Evolutionary conservation across 495 filamentous ascomycete species (phyloP).

Genomic region (Pyrenula aspistea): DNA sequence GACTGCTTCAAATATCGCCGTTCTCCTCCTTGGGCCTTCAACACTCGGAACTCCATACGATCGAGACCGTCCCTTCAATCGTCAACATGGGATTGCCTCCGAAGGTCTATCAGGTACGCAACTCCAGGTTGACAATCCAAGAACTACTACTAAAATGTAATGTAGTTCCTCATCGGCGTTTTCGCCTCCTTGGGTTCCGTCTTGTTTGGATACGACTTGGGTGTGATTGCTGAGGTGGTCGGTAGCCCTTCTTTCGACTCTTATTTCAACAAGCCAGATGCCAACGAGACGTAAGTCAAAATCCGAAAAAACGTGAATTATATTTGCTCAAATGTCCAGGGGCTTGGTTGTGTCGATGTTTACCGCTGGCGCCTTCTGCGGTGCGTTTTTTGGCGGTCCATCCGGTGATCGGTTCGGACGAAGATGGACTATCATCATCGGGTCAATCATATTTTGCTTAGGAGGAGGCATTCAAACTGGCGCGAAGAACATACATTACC

Average conservation of each 20-base stretch:
- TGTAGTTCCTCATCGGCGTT: conserved; percentile 46
- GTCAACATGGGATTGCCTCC: conserved; percentile 39
- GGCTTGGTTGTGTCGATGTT: conserved; percentile 59
- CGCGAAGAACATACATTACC: conserved; percentile 21
- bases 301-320: conserved; percentile 41
- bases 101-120: conserved; percentile 41
- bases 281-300: conserved; percentile 43
- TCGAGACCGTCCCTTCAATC: conserved; percentile 2
- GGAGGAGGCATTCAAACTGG: conserved; percentile 31
- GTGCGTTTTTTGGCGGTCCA: conserved; percentile 24
- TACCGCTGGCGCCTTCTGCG: conserved; percentile 36
- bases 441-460: conserved; percentile 29
- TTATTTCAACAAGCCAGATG: conserved; percentile 34
- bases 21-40: not conserved
- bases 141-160: conserved; percentile 9
- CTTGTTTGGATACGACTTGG: conserved; percentile 44
- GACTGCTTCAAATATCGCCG: not conserved
- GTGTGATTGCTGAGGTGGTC: conserved; percentile 51
- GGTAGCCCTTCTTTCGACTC: conserved; percentile 33
- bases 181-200: conserved; percentile 52
- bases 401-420: conserved; percentile 27
- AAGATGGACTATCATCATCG: conserved; percentile 29
- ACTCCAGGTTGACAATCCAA: not conserved
- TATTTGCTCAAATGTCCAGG: conserved; percentile 16
- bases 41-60: not conserved